Evolutionary conservation across 768 basidiomycete species (phyloP).

Genomic region (Mycena indigotica): DNA sequence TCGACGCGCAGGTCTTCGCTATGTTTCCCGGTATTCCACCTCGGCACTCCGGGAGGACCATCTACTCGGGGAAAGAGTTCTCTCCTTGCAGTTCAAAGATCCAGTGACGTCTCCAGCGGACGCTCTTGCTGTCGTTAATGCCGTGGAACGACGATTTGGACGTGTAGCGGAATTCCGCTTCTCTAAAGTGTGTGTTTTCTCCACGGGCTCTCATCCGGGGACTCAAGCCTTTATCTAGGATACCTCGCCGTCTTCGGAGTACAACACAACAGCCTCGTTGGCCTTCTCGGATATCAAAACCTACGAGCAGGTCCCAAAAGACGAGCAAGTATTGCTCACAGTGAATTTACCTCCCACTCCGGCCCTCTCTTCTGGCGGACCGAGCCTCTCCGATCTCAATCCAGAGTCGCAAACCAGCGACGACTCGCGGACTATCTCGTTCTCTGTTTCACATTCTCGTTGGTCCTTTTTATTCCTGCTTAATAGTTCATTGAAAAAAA

Average conservation of each 20-base stretch:
- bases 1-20: slow-evolving; percentile 4
- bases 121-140: slow-evolving; percentile 52
- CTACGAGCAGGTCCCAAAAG: neutral
- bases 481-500: neutral
- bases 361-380: neutral
- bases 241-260: neutral
- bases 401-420: neutral
- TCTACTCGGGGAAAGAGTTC: slow-evolving; percentile 27
- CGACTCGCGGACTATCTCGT: neutral
- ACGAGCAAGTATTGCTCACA: neutral
- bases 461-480: neutral
- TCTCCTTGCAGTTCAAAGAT: slow-evolving; percentile 43
- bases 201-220: too few relatives aligned
- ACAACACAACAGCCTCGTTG: neutral
- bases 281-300: neutral
- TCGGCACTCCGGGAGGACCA: neutral
- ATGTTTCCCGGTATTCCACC: neutral
- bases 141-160: slow-evolving; percentile 44
- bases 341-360: neutral
- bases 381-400: neutral
- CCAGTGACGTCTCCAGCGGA: slow-evolving; percentile 48
- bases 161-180: slow-evolving; percentile 12
- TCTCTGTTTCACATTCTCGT: neutral
- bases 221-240: neutral
- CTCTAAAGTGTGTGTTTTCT: slow-evolving; percentile 1